Evolutionary conservation across 1,284 basidiomycete species (phyloP).

Genomic region (Papiliotrema nemorosa): DNA sequence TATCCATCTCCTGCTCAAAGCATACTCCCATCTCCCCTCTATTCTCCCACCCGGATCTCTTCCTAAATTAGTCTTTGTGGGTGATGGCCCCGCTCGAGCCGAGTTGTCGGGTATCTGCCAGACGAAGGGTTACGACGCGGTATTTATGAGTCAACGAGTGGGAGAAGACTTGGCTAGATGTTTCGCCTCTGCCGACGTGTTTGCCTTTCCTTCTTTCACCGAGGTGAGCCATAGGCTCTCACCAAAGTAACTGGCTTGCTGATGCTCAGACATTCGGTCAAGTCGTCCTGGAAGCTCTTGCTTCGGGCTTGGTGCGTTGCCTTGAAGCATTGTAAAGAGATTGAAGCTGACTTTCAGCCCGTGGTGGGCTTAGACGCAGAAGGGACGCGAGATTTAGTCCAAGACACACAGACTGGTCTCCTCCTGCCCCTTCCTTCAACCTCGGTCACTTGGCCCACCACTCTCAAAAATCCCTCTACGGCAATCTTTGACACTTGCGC

Average conservation of each 20-base stretch:
- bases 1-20: slow-evolving; percentile 55
- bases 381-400: slow-evolving; percentile 57
- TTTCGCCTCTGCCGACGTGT: slow-evolving; percentile 57
- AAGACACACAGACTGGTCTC: slow-evolving; percentile 52
- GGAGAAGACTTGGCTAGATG: slow-evolving; percentile 50
- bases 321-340: not conserved
- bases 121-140: slow-evolving; percentile 51
- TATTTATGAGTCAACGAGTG: slow-evolving; percentile 54
- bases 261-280: slow-evolving; percentile 55
- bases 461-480: slow-evolving; percentile 33
- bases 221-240: slow-evolving; percentile 39
- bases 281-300: slow-evolving; percentile 58
- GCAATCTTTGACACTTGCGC: slow-evolving; percentile 45
- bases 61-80: slow-evolving; percentile 57
- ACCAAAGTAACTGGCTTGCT: slow-evolving; percentile 2
- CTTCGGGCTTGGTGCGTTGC: slow-evolving; percentile 51
- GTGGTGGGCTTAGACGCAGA: slow-evolving; percentile 58
- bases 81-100: slow-evolving; percentile 55
- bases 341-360: slow-evolving; percentile 36
- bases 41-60: slow-evolving; percentile 22
- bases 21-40: slow-evolving; percentile 47
- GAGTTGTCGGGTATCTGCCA: slow-evolving; percentile 53
- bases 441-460: slow-evolving; percentile 20
- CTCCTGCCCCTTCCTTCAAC: slow-evolving; percentile 44
- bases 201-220: slow-evolving; percentile 57